Evolutionary conservation across 257 asterid species (phyloP), one percentile per base, ranked within the genome.

Genomic region (Solanum bulbocastanum): DNA sequence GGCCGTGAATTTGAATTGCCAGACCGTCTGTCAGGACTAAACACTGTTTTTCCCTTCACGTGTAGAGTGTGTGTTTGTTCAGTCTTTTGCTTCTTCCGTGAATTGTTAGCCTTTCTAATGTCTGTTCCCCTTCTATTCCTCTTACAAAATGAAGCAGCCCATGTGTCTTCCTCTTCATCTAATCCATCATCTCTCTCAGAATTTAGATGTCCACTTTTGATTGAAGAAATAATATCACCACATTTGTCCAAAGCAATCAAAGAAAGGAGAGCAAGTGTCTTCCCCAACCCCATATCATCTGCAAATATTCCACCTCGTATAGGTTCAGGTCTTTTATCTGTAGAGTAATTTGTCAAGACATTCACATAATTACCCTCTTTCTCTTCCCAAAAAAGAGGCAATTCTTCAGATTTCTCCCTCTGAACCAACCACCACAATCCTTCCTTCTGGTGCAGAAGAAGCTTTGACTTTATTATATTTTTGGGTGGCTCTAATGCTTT

Each of bases 281-380:
- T 96, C 2, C 98, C 99, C 89, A 95, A 90, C 56, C 99, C 99
- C 99, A 96, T 96, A 76, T 95, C 98, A 88, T 96, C 99, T 16
- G 99, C 98, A 65, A 95, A 95, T 86, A 96, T 94, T 62, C 98
- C 98, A 46, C 99, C 99, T 87, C 92, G 91, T 42, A 95, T 79
- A 32, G 98, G 98, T 90, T 93, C 96, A 0, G 99, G 98, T 84
- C 92, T 92, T 66, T 88, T 92, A 42, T 68, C 88, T 12, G 95
- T 92, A 73, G 90, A 91, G 86, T 89, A 91, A 90, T 93, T 93
- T n/a, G 98, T 96, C 72, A 96, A 87, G 40, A 89, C 95, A 88
- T 96, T 95, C 72, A 92, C 90, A 74, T 90, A 95, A 83, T 79
- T 86, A 32, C 97, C 95, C 15, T 92, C 88, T 81, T 88, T 92